A percentile compares a stretch with the other conserved stretches of the same genome.
phyloP scores from a whole-genome alignment of 2,329 filamentous ascomycete genomes.

The Neurospora crassa region DNA sequence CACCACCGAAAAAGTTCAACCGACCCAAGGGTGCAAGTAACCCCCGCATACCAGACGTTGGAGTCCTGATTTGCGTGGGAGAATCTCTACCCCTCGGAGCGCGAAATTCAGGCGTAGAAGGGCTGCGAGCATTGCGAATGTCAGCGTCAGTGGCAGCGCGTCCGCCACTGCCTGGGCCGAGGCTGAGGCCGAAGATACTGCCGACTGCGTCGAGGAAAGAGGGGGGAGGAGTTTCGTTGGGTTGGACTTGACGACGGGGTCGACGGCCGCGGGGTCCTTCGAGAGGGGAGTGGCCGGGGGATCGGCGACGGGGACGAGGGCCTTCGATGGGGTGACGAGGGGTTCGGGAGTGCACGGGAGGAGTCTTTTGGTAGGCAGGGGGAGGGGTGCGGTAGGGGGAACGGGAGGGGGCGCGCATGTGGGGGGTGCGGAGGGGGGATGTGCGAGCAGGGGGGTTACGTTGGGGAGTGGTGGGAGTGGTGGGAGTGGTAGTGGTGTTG shows the following conservation, averaged over 20 bases:
- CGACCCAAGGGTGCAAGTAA: background rate
- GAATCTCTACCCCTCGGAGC: background rate
- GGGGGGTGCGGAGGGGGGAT: constrained; percentile 23
- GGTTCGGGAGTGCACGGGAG: background rate
- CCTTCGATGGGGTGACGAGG: background rate
- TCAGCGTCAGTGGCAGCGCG: background rate
- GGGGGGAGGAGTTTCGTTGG: background rate
- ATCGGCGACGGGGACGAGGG: background rate
- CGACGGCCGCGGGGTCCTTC: background rate
- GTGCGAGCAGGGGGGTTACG: background rate
- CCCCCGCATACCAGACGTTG: background rate
- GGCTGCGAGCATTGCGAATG: background rate
- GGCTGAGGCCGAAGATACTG: background rate
- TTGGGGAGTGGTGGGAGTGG: background rate
- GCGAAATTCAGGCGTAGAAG: background rate
- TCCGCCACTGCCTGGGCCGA: background rate
- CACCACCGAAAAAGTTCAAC: background rate
- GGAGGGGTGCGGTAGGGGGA: background rate
- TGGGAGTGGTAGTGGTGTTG: background rate
- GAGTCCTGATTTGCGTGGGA: background rate
- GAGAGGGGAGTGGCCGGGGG: background rate
- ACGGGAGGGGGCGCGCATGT: background rate
- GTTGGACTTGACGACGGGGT: background rate
- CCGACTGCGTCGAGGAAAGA: background rate
- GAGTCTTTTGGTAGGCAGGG: background rate